Conservation (phyloP, 1,284 basidiomycete species). For the Coniferiporia weirii region DNA sequence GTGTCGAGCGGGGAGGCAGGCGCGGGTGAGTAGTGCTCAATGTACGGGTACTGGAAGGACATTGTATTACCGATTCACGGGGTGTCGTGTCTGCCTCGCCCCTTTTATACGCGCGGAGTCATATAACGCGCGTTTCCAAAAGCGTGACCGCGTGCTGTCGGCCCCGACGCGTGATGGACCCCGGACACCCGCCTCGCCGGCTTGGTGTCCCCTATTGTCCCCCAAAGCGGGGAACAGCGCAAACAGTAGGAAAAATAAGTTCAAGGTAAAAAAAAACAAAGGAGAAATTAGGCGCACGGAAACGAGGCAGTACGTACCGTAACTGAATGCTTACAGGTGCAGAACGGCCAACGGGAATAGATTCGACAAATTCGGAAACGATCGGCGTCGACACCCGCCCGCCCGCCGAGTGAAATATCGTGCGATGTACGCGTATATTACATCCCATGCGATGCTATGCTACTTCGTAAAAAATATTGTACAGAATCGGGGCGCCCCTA, state of each 20-base stretch:
- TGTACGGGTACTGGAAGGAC: slow-evolving; percentile 35
- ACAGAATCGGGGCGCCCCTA: neutral
- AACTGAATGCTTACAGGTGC: too few relatives aligned
- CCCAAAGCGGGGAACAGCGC: neutral
- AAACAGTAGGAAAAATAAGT: neutral
- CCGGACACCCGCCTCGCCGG: neutral
- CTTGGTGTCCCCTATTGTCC: neutral
- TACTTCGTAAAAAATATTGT: neutral
- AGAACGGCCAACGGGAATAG: too few relatives aligned
- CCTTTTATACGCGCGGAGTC: slow-evolving; percentile 5
- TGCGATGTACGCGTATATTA: neutral
- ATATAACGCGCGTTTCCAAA: neutral
- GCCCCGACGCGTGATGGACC: slow-evolving; percentile 2
- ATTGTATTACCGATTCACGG: slow-evolving; percentile 27
- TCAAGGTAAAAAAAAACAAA: neutral
- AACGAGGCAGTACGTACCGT: too few relatives aligned
- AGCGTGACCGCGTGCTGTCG: slow-evolving; percentile 7
- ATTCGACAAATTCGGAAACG: neutral
- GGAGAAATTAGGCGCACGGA: neutral
- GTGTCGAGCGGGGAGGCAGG: slow-evolving; percentile 29
- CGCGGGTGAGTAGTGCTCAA: slow-evolving; percentile 30
- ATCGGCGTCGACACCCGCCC: neutral
- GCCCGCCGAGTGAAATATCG: neutral
- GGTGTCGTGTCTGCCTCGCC: neutral
- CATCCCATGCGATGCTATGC: neutral